These are phyloP conservation scores for Elymus sibiricus DNA, from an alignment of 176 grass and related monocot genomes.

Conservation along the genomic window DNA sequence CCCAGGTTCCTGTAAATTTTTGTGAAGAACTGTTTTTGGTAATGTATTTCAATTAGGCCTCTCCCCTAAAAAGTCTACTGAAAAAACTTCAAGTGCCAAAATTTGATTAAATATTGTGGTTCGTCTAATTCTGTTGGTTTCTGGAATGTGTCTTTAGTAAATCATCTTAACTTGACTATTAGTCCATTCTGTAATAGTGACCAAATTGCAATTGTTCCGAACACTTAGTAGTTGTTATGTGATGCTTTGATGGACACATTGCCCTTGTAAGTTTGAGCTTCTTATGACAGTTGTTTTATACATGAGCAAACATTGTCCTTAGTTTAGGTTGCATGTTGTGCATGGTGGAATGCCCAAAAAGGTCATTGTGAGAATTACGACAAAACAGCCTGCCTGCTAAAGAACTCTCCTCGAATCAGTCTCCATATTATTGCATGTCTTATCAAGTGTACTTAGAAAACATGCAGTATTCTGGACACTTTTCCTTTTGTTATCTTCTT, in stretches of 20 bases:
- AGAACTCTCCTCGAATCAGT: neutral
- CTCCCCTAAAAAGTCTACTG: neutral
- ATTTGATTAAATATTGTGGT: neutral
- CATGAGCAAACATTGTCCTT: neutral
- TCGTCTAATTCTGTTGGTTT: neutral
- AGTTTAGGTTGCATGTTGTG: conserved; percentile 9
- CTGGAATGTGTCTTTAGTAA: neutral
- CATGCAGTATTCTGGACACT: neutral
- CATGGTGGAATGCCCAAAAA: neutral
- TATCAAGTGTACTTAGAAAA: neutral
- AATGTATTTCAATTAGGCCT: neutral
- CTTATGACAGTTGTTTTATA: neutral
- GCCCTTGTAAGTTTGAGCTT: neutral
- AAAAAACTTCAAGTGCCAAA: neutral
- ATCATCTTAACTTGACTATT: neutral
- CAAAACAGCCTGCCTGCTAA: neutral
- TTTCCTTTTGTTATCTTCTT: neutral
- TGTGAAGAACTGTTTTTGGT: neutral
- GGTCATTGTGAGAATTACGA: neutral
- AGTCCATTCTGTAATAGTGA: neutral
- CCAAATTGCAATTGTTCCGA: neutral
- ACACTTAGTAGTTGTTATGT: neutral
- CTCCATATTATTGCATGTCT: neutral
- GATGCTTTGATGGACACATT: neutral
- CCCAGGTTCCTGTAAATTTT: neutral